Percentiles rank a stretch among this genome's conserved stretches.
Evolutionary conservation across 2,329 filamentous ascomycete species (phyloP).

Genomic region (Ophiostoma ulmi): DNA sequence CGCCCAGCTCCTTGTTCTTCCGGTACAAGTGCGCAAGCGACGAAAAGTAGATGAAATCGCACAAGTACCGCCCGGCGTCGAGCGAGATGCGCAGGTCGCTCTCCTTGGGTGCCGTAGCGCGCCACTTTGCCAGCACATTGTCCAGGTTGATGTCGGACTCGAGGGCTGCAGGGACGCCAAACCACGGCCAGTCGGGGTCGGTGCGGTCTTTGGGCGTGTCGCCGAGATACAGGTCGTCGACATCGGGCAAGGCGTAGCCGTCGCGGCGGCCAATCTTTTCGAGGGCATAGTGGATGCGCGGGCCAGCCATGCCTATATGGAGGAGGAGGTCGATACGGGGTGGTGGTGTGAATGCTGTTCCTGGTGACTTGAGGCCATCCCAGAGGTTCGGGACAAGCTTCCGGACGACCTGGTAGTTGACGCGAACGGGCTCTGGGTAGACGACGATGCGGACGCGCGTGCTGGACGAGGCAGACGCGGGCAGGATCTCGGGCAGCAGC

Average conservation of each 20-base stretch:
- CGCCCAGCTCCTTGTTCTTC: conserved; percentile 33
- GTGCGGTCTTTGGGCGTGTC: conserved; percentile 40
- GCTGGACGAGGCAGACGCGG: conserved; percentile 38
- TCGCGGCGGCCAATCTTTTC: conserved; percentile 67
- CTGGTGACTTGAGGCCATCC: conserved; percentile 31
- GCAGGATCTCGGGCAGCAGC: conserved; percentile 60
- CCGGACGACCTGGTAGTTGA: conserved; percentile 64
- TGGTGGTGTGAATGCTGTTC: conserved; percentile 27
- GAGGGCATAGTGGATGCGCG: conserved; percentile 59
- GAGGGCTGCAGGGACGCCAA: conserved; percentile 51
- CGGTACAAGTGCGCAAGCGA: conserved; percentile 56
- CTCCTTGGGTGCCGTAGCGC: conserved; percentile 37
- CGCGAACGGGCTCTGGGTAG: conserved; percentile 62
- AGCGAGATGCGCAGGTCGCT: conserved; percentile 55
- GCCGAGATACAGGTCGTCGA: conserved; percentile 58
- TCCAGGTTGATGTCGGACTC: conserved; percentile 52
- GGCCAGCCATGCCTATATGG: conserved; percentile 75
- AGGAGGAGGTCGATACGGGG: conserved; percentile 56
- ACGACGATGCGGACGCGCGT: conserved; percentile 56
- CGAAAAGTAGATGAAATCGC: conserved; percentile 73
- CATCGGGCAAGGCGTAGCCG: conserved; percentile 64
- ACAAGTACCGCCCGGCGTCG: conserved; percentile 68
- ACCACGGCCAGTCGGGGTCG: conserved; percentile 49
- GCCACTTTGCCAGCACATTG: conserved; percentile 55
- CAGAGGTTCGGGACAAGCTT: conserved; percentile 60